Base-by-base conservation (phyloP, 108 stramenopile genomes). In the Nitzschia sp. region DNA sequence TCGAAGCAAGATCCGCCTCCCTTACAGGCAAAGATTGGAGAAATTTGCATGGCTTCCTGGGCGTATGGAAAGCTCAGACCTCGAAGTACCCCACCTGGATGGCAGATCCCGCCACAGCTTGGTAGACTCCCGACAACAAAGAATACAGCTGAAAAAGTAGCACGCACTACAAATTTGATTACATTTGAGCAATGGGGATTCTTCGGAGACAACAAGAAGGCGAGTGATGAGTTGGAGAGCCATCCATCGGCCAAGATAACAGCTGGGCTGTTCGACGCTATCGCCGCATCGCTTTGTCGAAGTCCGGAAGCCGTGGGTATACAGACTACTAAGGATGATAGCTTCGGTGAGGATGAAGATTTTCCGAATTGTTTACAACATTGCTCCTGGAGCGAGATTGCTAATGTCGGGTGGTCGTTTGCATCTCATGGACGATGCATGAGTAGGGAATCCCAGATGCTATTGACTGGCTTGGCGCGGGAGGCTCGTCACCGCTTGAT, bases 341-440 rank as follows among this genome's bases (percentile, higher is more conserved):
- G 38, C 18, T 3, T 23, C 24, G 25, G 0, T 6, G 11, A 46
- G 31, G 9, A 6, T 18, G 34, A 18, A 2, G 9, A 28, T 11
- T 30, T 77, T 31, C 4, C 19, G 4, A 51, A 8, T 51, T 23
- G 49, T 19, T 46, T 90, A 36, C 29, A 66, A 65, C 56, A 55
- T n/a, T 89, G 88, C 72, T 66, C 84, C 0, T 91, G 89, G 89
- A 85, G 74, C 47, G 89, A 93, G 56, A 56, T 93, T 15, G 86
- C 92, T 1, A 93, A 78, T 49, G 62, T 89, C 31, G 92, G 84
- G 9, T 93, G 92, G 92, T 86, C 92, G 9, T 93, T 82, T 76
- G 92, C 89, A 9, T 75, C 76, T 15, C 80, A 85, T 46, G 92
- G 89, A 38, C 61, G 81, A 6, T 86, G 75, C 59, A 69, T 61